Percentiles rank a stretch among this genome's conserved stretches.
Conservation (phyloP, 1,284 basidiomycete genomes). For the Trametes versicolor region DNA sequence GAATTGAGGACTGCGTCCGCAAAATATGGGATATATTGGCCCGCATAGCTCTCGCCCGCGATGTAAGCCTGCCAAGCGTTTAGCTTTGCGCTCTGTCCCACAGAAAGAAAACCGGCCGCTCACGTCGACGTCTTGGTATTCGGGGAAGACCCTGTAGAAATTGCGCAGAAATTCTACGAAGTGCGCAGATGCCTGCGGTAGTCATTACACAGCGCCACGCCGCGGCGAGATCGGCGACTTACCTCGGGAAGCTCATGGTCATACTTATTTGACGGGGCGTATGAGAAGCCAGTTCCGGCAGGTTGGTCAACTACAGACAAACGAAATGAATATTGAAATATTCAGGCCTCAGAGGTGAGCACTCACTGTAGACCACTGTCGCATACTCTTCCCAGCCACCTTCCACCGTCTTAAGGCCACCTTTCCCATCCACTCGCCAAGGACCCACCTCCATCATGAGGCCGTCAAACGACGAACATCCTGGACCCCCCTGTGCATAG, state of each 20-base stretch:
- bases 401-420: constrained; percentile 80
- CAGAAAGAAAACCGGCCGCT: constrained; percentile 44
- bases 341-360: no score
- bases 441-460: constrained; percentile 98
- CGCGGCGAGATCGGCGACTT: constrained; percentile 28
- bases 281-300: constrained; percentile 94
- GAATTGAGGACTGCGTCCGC: constrained; percentile 85
- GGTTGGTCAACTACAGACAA: constrained; percentile 88
- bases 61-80: constrained; percentile 79
- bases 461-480: constrained; percentile 97
- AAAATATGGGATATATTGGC: constrained; percentile 98
- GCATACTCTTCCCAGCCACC: constrained; percentile 99
- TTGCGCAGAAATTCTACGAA: constrained; percentile 87
- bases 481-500: constrained; percentile 83
- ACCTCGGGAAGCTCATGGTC: constrained; percentile 84
- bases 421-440: constrained; percentile 85
- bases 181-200: constrained; percentile 79
- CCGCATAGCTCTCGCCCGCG: constrained; percentile 95
- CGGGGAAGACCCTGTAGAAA: constrained; percentile 93
- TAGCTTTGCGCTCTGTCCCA: constrained; percentile 5
- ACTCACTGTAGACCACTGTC: constrained; percentile 92
- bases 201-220: constrained; percentile 17
- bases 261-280: constrained; percentile 87
- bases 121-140: constrained; percentile 86
- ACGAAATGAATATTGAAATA: background rate